Base-by-base conservation (phyloP, 208 protist species). In the Trypanosomatidae sp. region DNA sequence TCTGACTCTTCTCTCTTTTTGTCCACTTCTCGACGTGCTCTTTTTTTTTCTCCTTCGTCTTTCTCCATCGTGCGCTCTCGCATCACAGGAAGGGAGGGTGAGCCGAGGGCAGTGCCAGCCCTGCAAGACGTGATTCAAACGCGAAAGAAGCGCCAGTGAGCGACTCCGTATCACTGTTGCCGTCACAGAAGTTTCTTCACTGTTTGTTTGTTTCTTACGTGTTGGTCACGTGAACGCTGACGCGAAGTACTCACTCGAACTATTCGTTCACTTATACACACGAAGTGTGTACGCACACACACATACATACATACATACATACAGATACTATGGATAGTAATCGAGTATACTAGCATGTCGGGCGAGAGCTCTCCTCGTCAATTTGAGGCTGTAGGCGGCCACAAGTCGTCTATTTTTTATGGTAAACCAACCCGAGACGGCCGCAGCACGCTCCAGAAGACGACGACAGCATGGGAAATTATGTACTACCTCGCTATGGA, bases 401-500 rank as follows among this genome's bases (percentile, higher is more conserved):
- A 95, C 79, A 82, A 71, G 71, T 79, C 79, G 13, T 60, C 64
- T 47, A 87, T 95, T 39, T 81, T 84, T 69, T 87, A 89, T 67
- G 90, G 90, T 5, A 66, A 80, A 9, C 25, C 46, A 3, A 76
- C 86, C 17, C 19, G 56, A 55, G 81, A 88, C 55, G 82, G 79
- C 9, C 66, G 69, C 30, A 79, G 52, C 53, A 95, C 91, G 1
- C 81, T 95, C 22, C 72, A 72, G 46, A 95, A 95, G 71, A 73
- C 64, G 33, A 84, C 83, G 13, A 95, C 87, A 7, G 86, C 76
- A 39, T 93, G 91, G 91, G 91, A 95, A 66, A 74, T 90, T 7
- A 69, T 93, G 13, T 87, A 84, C 77, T 92, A 95, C 77, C 44
- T 86, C 5, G 85, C 73, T 1, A 81, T 87, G 75, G 62, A 73